Evolutionary conservation across 495 filamentous ascomycete genomes (phyloP).

Genomic region (Penicillium maclennaniae): DNA sequence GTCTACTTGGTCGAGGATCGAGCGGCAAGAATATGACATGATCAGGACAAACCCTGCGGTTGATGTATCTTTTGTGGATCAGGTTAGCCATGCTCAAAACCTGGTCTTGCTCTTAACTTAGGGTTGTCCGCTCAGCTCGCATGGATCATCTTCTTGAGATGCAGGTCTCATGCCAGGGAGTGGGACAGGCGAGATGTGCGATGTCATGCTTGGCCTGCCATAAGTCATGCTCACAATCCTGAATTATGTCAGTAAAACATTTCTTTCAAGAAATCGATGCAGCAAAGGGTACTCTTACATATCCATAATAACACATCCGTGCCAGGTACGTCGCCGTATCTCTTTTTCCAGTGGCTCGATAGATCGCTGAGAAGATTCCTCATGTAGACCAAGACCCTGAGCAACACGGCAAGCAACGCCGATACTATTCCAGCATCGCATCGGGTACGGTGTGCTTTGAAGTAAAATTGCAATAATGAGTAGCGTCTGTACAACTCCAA

Average conservation of each 20-base stretch:
- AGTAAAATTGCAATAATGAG: slow-evolving; percentile 42
- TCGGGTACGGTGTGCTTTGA: slow-evolving; percentile 44
- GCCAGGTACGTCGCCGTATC: slow-evolving; percentile 45
- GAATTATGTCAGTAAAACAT: background rate
- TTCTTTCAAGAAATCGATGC: background rate
- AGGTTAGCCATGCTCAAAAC: background rate
- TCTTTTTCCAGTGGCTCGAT: slow-evolving; percentile 35
- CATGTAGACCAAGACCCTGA: slow-evolving; percentile 46
- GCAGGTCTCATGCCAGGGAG: slow-evolving; percentile 25
- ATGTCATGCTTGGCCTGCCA: slow-evolving; percentile 44
- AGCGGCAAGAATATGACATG: slow-evolving; percentile 31
- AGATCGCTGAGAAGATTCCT: slow-evolving; percentile 22
- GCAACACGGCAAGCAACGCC: slow-evolving; percentile 46
- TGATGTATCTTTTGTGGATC: slow-evolving; percentile 30
- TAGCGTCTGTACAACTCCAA: slow-evolving; percentile 46
- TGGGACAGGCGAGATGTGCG: slow-evolving; percentile 30
- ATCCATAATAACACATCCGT: slow-evolving; percentile 47
- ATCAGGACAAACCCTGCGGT: slow-evolving; percentile 41
- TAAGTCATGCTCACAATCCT: slow-evolving; percentile 50
- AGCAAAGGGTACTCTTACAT: slow-evolving; percentile 25
- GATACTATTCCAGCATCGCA: slow-evolving; percentile 45
- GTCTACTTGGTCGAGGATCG: slow-evolving; percentile 23
- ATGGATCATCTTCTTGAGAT: slow-evolving; percentile 16
- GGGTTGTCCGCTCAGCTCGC: slow-evolving; percentile 16
- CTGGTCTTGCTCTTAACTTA: no score